Evolutionary conservation across 2,329 filamentous ascomycete species (phyloP).

Genomic region (Aspergillus sp.): DNA sequence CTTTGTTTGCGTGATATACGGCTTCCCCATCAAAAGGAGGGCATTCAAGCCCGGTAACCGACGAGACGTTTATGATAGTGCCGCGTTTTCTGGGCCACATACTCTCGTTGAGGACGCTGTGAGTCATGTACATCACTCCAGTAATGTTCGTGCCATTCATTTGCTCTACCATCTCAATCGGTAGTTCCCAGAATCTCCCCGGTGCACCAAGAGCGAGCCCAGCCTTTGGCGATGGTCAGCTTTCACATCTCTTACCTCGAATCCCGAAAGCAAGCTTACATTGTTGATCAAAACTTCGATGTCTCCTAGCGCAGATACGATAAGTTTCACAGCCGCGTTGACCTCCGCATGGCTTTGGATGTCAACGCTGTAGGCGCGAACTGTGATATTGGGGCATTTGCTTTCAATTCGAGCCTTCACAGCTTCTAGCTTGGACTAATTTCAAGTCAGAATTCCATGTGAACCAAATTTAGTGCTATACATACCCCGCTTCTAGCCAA

Average conservation of each 20-base stretch:
- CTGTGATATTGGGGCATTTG: conserved; percentile 7
- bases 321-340: conserved; percentile 31
- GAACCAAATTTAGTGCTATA: background rate
- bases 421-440: conserved; percentile 24
- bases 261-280: conserved; percentile 14
- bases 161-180: conserved; percentile 44
- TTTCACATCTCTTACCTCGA: background rate
- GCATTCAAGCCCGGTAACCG: conserved; percentile 49
- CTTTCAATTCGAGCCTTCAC: conserved; percentile 6
- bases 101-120: conserved; percentile 48
- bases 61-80: conserved; percentile 54
- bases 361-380: conserved; percentile 20
- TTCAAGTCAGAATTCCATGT: too few relatives aligned
- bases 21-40: conserved; percentile 54
- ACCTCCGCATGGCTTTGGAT: conserved; percentile 22
- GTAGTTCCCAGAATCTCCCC: conserved; percentile 44
- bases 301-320: conserved; percentile 35
- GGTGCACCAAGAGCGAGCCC: conserved; percentile 53
- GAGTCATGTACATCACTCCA: conserved; percentile 50
- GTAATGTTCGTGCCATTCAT: conserved; percentile 54
- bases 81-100: conserved; percentile 45
- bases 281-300: conserved; percentile 54
- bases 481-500: conserved; percentile 42
- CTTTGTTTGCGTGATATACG: conserved; percentile 53
- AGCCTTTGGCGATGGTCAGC: conserved; percentile 29